Evolutionary conservation across 192 early-diverging fungal species (phyloP).

Genomic region (Chytriomyces sp.): DNA sequence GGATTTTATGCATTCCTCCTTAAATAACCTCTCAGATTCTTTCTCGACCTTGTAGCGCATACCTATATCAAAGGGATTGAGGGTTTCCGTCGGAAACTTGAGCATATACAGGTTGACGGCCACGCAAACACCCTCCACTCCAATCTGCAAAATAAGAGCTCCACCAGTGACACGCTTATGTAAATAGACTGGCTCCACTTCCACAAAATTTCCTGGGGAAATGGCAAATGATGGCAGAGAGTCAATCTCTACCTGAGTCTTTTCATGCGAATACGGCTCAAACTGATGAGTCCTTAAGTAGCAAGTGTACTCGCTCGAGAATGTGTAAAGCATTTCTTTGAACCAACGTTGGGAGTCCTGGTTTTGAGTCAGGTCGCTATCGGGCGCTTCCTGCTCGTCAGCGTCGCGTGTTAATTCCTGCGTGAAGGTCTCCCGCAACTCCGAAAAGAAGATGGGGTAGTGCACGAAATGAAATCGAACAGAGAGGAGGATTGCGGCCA

Average conservation of each 20-base stretch:
- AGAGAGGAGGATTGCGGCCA: slow-evolving; percentile 46
- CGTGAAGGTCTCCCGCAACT: slow-evolving; percentile 32
- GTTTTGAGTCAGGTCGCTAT: neutral
- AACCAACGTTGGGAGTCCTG: slow-evolving; percentile 35
- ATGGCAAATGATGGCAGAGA: slow-evolving; percentile 28
- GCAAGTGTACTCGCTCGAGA: slow-evolving; percentile 36
- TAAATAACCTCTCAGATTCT: slow-evolving; percentile 34
- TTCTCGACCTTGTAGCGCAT: slow-evolving; percentile 13
- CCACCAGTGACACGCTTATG: slow-evolving; percentile 22
- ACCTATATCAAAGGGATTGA: slow-evolving; percentile 21
- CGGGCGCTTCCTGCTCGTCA: neutral
- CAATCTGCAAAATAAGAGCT: slow-evolving; percentile 48
- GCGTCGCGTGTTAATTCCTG: too few relatives aligned
- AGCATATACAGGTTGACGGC: slow-evolving; percentile 52
- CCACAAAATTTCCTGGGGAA: slow-evolving; percentile 24
- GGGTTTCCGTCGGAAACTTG: slow-evolving; percentile 15
- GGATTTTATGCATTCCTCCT: slow-evolving; percentile 33
- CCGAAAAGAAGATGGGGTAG: slow-evolving; percentile 55
- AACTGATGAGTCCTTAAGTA: slow-evolving; percentile 44
- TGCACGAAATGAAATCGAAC: slow-evolving; percentile 47
- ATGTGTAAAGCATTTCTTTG: slow-evolving; percentile 35
- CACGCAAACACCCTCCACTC: slow-evolving; percentile 48
- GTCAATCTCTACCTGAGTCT: neutral
- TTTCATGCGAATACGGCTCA: slow-evolving; percentile 1
- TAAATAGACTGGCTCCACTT: slow-evolving; percentile 41